phyloP scores from a whole-genome alignment of 2,329 filamentous ascomycete species.

The Fusarium cyanostomum region DNA sequence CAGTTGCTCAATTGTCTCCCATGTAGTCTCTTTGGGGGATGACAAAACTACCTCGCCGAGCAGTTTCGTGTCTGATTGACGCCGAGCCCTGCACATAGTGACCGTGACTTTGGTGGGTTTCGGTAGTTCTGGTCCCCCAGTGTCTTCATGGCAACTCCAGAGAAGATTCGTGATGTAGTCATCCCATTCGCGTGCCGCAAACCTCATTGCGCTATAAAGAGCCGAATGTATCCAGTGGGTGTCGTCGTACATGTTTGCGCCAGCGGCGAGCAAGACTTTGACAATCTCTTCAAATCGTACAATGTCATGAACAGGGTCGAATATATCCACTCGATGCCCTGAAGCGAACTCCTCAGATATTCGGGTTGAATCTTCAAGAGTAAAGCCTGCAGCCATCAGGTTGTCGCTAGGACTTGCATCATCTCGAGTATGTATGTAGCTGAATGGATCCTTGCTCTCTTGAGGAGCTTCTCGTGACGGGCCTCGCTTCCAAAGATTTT shows the following conservation, averaged over 20 bases:
- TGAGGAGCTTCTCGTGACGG: neutral
- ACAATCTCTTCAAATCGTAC: conserved; percentile 25
- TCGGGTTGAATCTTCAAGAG: conserved; percentile 2
- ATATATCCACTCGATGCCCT: neutral
- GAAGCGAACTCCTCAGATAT: neutral
- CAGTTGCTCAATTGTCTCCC: conserved; percentile 9
- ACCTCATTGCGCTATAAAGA: conserved; percentile 20
- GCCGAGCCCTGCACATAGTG: conserved; percentile 16
- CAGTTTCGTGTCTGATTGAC: conserved; percentile 6
- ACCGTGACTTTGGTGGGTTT: neutral
- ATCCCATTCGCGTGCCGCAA: conserved; percentile 14
- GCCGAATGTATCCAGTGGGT: neutral
- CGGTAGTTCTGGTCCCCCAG: neutral
- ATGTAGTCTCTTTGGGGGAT: conserved; percentile 1
- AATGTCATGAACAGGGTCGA: neutral
- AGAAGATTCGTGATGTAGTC: conserved; percentile 21
- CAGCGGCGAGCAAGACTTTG: conserved; percentile 14
- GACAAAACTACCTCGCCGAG: conserved; percentile 3
- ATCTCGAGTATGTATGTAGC: neutral
- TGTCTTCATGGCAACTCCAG: conserved; percentile 8
- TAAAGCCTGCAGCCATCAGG: conserved; percentile 2
- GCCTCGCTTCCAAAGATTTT: conserved; percentile 18
- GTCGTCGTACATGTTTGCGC: neutral
- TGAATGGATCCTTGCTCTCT: neutral
- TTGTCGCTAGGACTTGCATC: too few relatives aligned